A percentile compares a stretch with the other conserved stretches of the same genome.
phyloP scores from a whole-genome alignment of 192 early-diverging fungal genomes.

The Chytriomyces hyalinus region DNA sequence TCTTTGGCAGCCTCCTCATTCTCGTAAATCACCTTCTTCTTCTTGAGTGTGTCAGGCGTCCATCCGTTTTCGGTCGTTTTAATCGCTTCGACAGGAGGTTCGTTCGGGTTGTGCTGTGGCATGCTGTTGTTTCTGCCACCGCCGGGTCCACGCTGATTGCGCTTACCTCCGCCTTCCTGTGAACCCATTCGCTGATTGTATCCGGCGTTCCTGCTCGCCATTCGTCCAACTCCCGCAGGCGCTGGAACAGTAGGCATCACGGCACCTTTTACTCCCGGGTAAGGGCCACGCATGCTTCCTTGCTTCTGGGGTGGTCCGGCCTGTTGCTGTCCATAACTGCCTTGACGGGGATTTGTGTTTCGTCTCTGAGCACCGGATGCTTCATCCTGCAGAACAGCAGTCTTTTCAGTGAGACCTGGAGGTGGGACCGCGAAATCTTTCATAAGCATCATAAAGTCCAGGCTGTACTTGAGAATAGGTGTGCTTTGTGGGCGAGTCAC shows the following conservation, averaged over 20 bases:
- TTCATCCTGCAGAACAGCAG: neutral
- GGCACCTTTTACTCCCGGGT: neutral
- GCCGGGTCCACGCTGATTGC: slow-evolving; percentile 36
- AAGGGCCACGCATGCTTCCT: neutral
- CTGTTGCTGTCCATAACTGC: slow-evolving; percentile 31
- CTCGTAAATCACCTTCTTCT: slow-evolving; percentile 35
- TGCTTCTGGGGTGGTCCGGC: slow-evolving; percentile 5
- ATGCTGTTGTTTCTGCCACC: neutral
- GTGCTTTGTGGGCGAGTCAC: slow-evolving; percentile 57
- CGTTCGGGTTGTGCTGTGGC: neutral
- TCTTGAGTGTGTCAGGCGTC: slow-evolving; percentile 56
- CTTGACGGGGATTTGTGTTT: slow-evolving; percentile 33
- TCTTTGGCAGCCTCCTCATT: slow-evolving; percentile 46
- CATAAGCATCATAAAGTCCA: slow-evolving; percentile 83
- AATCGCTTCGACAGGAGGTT: slow-evolving; percentile 69
- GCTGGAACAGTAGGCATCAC: slow-evolving; percentile 22
- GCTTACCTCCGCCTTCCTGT: slow-evolving; percentile 13
- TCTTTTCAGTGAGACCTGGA: slow-evolving; percentile 47
- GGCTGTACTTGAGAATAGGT: slow-evolving; percentile 68
- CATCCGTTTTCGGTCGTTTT: slow-evolving; percentile 85
- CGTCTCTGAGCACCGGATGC: slow-evolving; percentile 31
- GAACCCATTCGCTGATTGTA: slow-evolving; percentile 27
- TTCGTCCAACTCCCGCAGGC: slow-evolving; percentile 5
- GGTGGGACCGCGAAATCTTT: slow-evolving; percentile 66
- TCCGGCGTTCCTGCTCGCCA: neutral